Evolutionary conservation across 2,329 filamentous ascomycete species (phyloP).

Genomic region (Penicillium sp.): DNA sequence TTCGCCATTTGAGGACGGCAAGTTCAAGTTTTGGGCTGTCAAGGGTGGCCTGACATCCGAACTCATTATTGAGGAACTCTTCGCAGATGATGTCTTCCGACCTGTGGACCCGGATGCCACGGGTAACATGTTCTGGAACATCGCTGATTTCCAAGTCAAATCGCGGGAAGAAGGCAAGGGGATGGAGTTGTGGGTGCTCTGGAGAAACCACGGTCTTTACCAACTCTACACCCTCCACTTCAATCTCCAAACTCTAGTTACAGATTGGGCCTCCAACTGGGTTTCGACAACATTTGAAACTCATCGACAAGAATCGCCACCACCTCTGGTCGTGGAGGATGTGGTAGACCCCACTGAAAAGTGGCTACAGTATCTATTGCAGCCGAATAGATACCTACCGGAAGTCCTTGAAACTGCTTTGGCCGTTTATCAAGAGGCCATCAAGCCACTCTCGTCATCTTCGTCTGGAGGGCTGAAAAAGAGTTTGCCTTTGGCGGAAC

Average conservation of each 20-base stretch:
- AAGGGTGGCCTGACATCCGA: conserved; percentile 57
- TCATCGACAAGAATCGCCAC: conserved; percentile 51
- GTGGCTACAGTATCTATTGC: conserved; percentile 81
- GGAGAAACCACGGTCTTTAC: conserved; percentile 81
- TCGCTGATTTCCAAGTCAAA: conserved; percentile 70
- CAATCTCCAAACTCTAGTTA: conserved; percentile 60
- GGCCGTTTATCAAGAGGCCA: conserved; percentile 70
- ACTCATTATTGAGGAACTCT: conserved; percentile 68
- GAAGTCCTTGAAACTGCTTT: conserved; percentile 81
- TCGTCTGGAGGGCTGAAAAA: conserved; percentile 45
- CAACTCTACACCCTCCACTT: conserved; percentile 72
- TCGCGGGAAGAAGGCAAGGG: conserved; percentile 52
- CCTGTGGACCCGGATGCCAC: conserved; percentile 62
- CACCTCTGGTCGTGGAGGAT: conserved; percentile 61
- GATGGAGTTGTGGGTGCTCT: conserved; percentile 70
- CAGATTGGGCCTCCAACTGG: conserved; percentile 69
- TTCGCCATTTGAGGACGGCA: conserved; percentile 79
- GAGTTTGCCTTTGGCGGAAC: conserved; percentile 65
- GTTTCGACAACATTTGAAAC: conserved; percentile 63
- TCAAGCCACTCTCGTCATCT: conserved; percentile 40
- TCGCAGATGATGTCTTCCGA: conserved; percentile 60
- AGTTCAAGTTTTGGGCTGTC: conserved; percentile 92
- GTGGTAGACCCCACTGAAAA: conserved; percentile 71
- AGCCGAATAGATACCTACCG: conserved; percentile 75
- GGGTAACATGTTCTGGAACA: conserved; percentile 72